A percentile compares a stretch with the other conserved stretches of the same genome.
Evolutionary conservation across 164 flowering plant genomes (phyloP).

Genomic region (Umbellularia californica): DNA sequence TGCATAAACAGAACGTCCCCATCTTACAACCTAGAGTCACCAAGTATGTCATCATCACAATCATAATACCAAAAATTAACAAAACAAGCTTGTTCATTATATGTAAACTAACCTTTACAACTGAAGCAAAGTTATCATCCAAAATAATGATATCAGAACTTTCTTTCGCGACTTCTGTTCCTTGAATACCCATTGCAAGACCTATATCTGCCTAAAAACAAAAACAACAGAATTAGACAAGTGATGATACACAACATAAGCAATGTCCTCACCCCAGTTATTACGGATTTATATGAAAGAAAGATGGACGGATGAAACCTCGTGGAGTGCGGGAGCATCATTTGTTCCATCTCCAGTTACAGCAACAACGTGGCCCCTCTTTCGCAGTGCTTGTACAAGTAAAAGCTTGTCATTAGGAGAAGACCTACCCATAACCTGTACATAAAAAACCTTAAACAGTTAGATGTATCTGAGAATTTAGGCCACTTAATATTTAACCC

Average conservation of each 20-base stretch:
- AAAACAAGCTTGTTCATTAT: background rate
- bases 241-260: background rate
- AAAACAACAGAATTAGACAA: background rate
- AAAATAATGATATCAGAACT: constrained; percentile 94
- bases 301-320: constrained; percentile 37
- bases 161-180: constrained; percentile 99
- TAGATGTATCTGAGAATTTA: background rate
- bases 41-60: background rate
- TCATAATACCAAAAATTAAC: background rate
- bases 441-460: constrained; percentile 1
- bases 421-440: constrained; percentile 94
- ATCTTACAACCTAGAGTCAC: constrained; percentile 71
- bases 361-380: constrained; percentile 83
- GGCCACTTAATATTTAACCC: background rate
- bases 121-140: constrained; percentile 92
- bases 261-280: background rate
- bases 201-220: constrained; percentile 86
- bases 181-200: constrained; percentile 93
- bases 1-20: constrained; percentile 98
- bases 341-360: constrained; percentile 99
- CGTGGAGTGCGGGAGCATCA: constrained; percentile 97
- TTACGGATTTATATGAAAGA: background rate
- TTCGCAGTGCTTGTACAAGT: constrained; percentile 85
- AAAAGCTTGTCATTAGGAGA: constrained; percentile 94
- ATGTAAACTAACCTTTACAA: constrained; percentile 70